Evolutionary conservation across 2,329 filamentous ascomycete species (phyloP).

Genomic region (Colletotrichum orbiculare): DNA sequence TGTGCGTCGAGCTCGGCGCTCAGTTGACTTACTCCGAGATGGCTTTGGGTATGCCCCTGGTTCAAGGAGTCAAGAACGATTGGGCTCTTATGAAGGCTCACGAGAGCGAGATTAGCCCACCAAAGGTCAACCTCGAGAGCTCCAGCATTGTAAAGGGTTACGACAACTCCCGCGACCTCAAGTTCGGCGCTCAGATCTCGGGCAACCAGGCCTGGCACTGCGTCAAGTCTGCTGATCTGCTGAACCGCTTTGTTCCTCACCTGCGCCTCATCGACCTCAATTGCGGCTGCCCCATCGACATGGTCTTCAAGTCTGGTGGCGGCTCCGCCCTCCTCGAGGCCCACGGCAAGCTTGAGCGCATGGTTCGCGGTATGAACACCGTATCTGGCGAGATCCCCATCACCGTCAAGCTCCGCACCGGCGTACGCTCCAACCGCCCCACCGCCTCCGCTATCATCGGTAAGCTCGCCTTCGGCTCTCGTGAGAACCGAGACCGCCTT

Average conservation of each 20-base stretch:
- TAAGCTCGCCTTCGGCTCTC: conserved; percentile 82
- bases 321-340: conserved; percentile 93
- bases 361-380: conserved; percentile 94
- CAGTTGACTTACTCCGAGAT: conserved; percentile 98
- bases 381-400: conserved; percentile 92
- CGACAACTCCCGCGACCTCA: conserved; percentile 83
- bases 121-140: conserved; percentile 68
- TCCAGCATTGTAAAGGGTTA: conserved; percentile 76
- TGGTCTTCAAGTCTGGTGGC: conserved; percentile 87
- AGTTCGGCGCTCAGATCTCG: conserved; percentile 92
- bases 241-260: conserved; percentile 81
- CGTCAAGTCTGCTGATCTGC: conserved; percentile 85
- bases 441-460: conserved; percentile 85
- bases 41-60: conserved; percentile 89
- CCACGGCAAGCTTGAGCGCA: conserved; percentile 89
- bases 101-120: conserved; percentile 80
- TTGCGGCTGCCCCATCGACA: conserved; percentile 96
- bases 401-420: conserved; percentile 94
- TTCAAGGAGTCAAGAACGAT: conserved; percentile 90
- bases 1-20: conserved; percentile 89
- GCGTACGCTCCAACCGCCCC: conserved; percentile 82
- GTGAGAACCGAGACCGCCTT: conserved; percentile 74
- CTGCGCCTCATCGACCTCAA: conserved; percentile 94
- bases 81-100: conserved; percentile 97
- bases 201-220: conserved; percentile 93